A percentile compares a stretch with the other conserved stretches of the same genome.
phyloP scores from a whole-genome alignment of 192 early-diverging fungal species.

The Coemansia sp. region DNA sequence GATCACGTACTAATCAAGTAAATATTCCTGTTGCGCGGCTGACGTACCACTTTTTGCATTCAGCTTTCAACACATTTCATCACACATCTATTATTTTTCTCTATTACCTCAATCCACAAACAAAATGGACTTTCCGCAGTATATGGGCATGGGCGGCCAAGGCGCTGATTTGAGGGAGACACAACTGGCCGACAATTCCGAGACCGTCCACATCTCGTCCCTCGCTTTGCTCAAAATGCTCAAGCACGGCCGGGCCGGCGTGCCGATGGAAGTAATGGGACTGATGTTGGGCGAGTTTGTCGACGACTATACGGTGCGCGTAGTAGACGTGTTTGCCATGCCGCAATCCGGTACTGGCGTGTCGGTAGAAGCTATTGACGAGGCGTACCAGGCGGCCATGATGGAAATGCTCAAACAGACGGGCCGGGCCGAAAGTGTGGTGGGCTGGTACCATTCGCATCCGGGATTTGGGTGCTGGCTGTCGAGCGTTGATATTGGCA shows the following conservation, averaged over 20 bases:
- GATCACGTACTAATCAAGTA: too few species aligned
- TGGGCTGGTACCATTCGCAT: slow-evolving; percentile 99
- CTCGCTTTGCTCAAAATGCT: slow-evolving; percentile 96
- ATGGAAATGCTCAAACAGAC: slow-evolving; percentile 99
- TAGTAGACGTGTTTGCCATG: slow-evolving; percentile 99
- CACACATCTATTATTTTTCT: too few species aligned
- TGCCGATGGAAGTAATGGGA: slow-evolving; percentile 99
- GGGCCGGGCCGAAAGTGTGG: slow-evolving; percentile 96
- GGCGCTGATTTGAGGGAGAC: slow-evolving; percentile 43
- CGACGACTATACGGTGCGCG: slow-evolving; percentile 98
- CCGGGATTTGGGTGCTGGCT: slow-evolving; percentile 99
- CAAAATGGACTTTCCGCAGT: slow-evolving; percentile 44
- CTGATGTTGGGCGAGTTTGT: slow-evolving; percentile 99
- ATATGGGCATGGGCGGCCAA: slow-evolving; percentile 39
- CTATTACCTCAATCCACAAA: too few species aligned
- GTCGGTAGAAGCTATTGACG: slow-evolving; percentile 98
- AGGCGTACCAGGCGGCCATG: slow-evolving; percentile 99
- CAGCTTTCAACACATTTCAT: too few species aligned
- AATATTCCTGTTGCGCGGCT: too few species aligned
- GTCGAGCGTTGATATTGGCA: slow-evolving; percentile 98
- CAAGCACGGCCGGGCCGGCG: slow-evolving; percentile 93
- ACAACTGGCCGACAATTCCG: slow-evolving; percentile 79
- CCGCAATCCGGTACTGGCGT: slow-evolving; percentile 99
- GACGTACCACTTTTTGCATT: too few species aligned
- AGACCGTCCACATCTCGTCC: slow-evolving; percentile 99